These are phyloP conservation scores for Hanseniaspora pseudoguilliermondii DNA, from an alignment of 805 yeast genomes.

Conservation along the genomic window DNA sequence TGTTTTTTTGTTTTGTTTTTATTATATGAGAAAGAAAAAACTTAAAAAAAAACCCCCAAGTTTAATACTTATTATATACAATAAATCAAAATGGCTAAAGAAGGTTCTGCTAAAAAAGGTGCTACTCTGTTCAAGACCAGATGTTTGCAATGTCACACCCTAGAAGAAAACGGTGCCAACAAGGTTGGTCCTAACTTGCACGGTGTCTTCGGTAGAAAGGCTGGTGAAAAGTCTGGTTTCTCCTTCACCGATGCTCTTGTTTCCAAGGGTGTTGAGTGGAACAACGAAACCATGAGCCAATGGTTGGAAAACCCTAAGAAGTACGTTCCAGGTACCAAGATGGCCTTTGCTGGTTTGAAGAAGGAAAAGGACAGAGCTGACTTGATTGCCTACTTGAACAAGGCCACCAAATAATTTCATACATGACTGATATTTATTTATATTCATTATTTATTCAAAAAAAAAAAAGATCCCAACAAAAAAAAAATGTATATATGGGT, in stretches of 20 bases:
- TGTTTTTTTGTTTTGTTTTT: neutral
- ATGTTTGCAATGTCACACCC: conserved; percentile 98
- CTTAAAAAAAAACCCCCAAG: neutral
- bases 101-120: conserved; percentile 80
- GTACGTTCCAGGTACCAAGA: conserved; percentile 99
- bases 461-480: neutral
- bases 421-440: neutral
- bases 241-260: conserved; percentile 97
- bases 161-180: conserved; percentile 90
- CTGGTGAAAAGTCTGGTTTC: conserved; percentile 87
- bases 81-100: conserved; percentile 14
- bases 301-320: conserved; percentile 99
- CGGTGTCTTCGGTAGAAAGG: conserved; percentile 84
- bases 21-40: neutral
- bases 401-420: conserved; percentile 36
- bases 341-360: conserved; percentile 99
- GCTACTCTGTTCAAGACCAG: conserved; percentile 97
- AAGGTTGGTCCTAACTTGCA: conserved; percentile 98
- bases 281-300: conserved; percentile 76
- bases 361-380: conserved; percentile 98
- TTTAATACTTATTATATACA: neutral
- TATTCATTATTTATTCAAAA: conserved; percentile 1
- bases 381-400: conserved; percentile 69
- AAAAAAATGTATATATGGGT: too few relatives aligned
- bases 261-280: conserved; percentile 85